Base-by-base conservation (phyloP, 225 moss, liverwort and hornwort species). In the Climacium dendroides region DNA sequence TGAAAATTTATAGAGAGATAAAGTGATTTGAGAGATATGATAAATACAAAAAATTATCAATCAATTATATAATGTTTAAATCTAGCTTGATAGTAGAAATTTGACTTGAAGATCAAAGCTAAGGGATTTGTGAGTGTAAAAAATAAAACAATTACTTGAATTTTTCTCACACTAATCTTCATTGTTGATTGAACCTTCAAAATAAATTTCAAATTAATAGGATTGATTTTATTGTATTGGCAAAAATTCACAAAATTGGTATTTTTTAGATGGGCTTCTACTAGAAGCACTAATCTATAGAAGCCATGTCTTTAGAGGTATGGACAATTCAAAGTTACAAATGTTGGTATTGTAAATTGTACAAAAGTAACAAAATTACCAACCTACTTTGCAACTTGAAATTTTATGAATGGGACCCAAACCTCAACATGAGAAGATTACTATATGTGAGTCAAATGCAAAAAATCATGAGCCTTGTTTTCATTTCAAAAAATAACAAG, bases 321-420 rank as follows among this genome's bases (percentile, higher is more conserved):
- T 43, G 5, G 15, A 15, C 26, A 43, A 28, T 28, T 26, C 16
- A 70, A 25, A 71, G 5, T 16, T 1, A 43, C 16, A 43, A 43
- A 71, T 16, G 26, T 43, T 71, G 15, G 2, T 71, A 3, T 8
- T 71, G 4, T 9, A 1, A 70, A 41, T 41, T 70, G 25, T 24
- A 70, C 15, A 70, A 8, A 41, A 15, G 41, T 41, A 5, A 69
- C 7, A 39, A 20, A 70, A 15, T 41, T 15, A 25, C 4, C 3
- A 45, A 45, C 45, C 25, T 25, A 41, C 1, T 70, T 8, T 41
- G 0, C 15, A 43, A 15, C 9, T 41, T 0, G 0, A 0, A 71
- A 1, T 71, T n/a, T n/a, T 43, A 5, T 41, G 24, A 13, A 67
- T 67, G 67, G 7, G 7, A 37, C 37, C 37, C 17, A 23, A 67